Percentiles rank a stretch among this genome's conserved stretches.
These are phyloP conservation scores for Dissophora globulifera DNA, from an alignment of 192 early-diverging fungal genomes.

Conservation along the genomic window DNA sequence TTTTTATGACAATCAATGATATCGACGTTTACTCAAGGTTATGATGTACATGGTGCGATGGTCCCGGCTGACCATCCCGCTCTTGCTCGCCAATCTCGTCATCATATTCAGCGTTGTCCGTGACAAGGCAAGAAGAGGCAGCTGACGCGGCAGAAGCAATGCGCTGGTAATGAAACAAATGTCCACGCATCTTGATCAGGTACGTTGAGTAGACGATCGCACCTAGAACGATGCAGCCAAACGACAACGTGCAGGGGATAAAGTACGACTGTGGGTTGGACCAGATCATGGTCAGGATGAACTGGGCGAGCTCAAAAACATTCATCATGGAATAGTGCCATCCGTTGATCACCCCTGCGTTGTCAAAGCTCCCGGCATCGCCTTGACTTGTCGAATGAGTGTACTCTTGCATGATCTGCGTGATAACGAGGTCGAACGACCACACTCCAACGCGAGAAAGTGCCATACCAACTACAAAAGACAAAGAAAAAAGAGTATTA, in stretches of 20 bases:
- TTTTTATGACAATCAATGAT: not conserved
- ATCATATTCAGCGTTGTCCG: not conserved
- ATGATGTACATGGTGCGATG: constrained; percentile 8
- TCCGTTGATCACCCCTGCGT: constrained; percentile 41
- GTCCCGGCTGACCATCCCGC: constrained; percentile 2
- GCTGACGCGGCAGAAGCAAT: constrained; percentile 23
- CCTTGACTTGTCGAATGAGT: no score
- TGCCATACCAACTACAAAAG: constrained; percentile 42
- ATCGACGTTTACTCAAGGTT: not conserved
- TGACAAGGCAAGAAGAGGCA: constrained; percentile 1
- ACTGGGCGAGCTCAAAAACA: constrained; percentile 32
- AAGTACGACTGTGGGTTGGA: constrained; percentile 41
- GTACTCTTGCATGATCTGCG: constrained; percentile 47
- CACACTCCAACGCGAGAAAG: constrained; percentile 49
- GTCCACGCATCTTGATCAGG: constrained; percentile 32
- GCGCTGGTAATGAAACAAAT: constrained; percentile 53
- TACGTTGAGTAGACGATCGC: constrained; percentile 40
- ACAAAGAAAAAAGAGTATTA: not conserved
- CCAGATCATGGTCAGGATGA: constrained; percentile 50
- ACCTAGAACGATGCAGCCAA: constrained; percentile 27
- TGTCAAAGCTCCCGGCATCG: no score
- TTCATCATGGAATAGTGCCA: constrained; percentile 53
- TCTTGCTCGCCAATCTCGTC: not conserved
- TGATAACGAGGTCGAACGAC: constrained; percentile 51
- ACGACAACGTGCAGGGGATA: constrained; percentile 46